A percentile compares a stretch with the other conserved stretches of the same genome.
Conservation (phyloP, 2,329 filamentous ascomycete genomes). For the Ascochyta pisi region DNA sequence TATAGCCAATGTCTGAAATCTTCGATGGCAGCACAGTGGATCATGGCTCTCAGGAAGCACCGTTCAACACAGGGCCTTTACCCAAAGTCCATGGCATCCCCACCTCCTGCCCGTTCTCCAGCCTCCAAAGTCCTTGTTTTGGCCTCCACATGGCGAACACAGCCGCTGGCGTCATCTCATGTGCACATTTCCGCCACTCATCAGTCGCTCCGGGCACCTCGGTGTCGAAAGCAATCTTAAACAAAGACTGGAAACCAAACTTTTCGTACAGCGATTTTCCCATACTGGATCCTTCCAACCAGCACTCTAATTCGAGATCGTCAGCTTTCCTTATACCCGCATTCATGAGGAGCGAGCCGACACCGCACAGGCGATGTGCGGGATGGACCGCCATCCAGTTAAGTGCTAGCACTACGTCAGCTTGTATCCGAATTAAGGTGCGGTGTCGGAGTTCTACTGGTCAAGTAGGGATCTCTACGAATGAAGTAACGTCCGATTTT, state of each 20-base stretch:
- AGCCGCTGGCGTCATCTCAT: conserved; percentile 42
- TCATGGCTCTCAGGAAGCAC: not conserved
- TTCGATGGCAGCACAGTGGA: not conserved
- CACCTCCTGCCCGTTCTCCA: conserved; percentile 20
- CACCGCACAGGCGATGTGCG: conserved; percentile 44
- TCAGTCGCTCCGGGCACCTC: conserved; percentile 33
- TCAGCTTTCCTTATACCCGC: conserved; percentile 45
- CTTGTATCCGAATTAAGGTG: conserved; percentile 6
- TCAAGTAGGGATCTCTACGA: not conserved
- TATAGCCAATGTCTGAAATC: not conserved
- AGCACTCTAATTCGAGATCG: conserved; percentile 44
- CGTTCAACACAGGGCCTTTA: not conserved
- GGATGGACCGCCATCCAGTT: conserved; percentile 49
- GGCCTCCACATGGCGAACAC: conserved; percentile 47
- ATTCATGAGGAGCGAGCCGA: conserved; percentile 47
- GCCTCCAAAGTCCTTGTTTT: conserved; percentile 25
- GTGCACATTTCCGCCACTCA: conserved; percentile 42
- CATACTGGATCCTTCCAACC: conserved; percentile 48
- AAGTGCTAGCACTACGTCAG: conserved; percentile 35
- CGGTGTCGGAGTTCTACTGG: conserved; percentile 12
- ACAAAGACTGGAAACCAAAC: conserved; percentile 36
- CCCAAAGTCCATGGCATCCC: conserved; percentile 35
- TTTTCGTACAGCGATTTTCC: conserved; percentile 48
- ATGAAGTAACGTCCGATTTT: not conserved
- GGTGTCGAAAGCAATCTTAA: conserved; percentile 43